Conservation (phyloP, 352 stramenopile species). For the Phytophthora megakarya region DNA sequence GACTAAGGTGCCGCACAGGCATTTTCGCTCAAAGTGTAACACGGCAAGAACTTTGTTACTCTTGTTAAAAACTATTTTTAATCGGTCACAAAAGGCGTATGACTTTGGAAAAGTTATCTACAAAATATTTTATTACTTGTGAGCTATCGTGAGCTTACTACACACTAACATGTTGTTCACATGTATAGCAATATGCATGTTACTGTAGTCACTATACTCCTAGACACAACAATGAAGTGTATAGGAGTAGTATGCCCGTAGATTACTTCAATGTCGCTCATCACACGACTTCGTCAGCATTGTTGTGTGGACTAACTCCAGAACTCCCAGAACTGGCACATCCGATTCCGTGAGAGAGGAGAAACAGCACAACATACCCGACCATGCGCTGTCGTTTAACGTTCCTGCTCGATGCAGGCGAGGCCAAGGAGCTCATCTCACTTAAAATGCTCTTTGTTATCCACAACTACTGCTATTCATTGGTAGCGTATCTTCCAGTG, state of each 20-base stretch:
- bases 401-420: constrained; percentile 32
- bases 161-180: no score
- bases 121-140: no score
- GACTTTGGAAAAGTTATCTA: background rate
- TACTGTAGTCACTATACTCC: no score
- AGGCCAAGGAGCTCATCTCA: constrained; percentile 29
- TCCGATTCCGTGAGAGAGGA: background rate
- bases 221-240: no score
- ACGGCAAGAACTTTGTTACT: background rate
- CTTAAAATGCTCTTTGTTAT: constrained; percentile 34
- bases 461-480: constrained; percentile 35
- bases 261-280: constrained; percentile 9
- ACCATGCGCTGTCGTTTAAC: constrained; percentile 25
- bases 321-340: constrained; percentile 1
- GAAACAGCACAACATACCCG: background rate
- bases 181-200: no score
- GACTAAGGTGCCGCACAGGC: background rate
- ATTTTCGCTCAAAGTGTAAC: background rate
- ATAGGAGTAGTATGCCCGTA: no score
- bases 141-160: no score
- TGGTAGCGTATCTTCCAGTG: constrained; percentile 33
- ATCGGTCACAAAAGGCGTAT: background rate
- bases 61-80: background rate
- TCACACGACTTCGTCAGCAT: constrained; percentile 11
- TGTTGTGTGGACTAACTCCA: constrained; percentile 4